Percentiles rank a stretch among this genome's conserved stretches.
Evolutionary conservation across 208 protist species (phyloP).

Genomic region (Trypanosoma avium): DNA sequence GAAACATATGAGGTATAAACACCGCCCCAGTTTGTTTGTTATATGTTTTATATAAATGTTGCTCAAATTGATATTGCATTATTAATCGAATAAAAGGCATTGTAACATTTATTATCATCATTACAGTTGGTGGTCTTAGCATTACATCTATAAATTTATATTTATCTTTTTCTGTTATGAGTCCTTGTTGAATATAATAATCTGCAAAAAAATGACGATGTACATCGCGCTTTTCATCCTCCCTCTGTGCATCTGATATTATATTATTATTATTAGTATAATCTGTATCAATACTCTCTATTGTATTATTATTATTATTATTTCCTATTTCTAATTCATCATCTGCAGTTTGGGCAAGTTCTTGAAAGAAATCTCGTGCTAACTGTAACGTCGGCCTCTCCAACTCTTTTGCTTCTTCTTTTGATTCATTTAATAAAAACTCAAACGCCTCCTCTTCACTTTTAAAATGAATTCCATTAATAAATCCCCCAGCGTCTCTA

Average conservation of each 20-base stretch:
- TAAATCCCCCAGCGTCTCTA: constrained; percentile 47
- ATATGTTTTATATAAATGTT: constrained; percentile 19
- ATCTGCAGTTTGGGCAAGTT: constrained; percentile 57
- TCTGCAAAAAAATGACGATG: constrained; percentile 74
- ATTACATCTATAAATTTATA: constrained; percentile 61
- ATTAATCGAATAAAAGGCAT: constrained; percentile 55
- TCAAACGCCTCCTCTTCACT: constrained; percentile 56
- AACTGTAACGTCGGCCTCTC: constrained; percentile 48
- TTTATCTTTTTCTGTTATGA: constrained; percentile 28
- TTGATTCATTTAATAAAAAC: constrained; percentile 54
- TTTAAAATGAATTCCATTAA: constrained; percentile 42
- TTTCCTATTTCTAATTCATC: constrained; percentile 63
- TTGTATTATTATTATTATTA: not conserved
- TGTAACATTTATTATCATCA: constrained; percentile 58
- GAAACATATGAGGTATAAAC: constrained; percentile 31
- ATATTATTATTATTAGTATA: no score
- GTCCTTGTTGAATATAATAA: constrained; percentile 69
- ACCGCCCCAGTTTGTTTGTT: constrained; percentile 7
- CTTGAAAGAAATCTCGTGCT: constrained; percentile 59
- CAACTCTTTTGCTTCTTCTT: constrained; percentile 35
- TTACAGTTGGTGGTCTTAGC: constrained; percentile 41
- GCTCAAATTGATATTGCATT: constrained; percentile 62
- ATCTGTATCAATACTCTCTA: no score
- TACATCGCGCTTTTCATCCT: constrained; percentile 52
- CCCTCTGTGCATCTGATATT: constrained; percentile 55